Conservation (phyloP, 1,284 basidiomycete species). For the Sanguinoderma infundibulare region DNA sequence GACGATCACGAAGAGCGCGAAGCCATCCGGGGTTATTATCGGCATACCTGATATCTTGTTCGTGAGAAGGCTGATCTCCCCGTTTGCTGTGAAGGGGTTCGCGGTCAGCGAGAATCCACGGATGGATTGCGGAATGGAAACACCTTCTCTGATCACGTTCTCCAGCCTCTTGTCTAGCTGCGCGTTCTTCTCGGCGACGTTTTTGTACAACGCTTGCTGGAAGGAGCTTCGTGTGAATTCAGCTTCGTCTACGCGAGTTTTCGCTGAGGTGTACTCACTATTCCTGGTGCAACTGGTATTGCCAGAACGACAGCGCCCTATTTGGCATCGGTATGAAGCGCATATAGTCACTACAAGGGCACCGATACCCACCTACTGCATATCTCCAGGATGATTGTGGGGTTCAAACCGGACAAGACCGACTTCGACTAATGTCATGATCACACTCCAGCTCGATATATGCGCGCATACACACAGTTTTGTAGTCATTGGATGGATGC, state of each 20-base stretch:
- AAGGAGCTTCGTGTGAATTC: conserved; percentile 57
- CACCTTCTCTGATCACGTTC: conserved; percentile 80
- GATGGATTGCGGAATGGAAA: background rate
- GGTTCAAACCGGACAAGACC: conserved; percentile 79
- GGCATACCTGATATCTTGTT: conserved; percentile 64
- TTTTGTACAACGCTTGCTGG: conserved; percentile 79
- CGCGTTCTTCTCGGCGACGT: conserved; percentile 77
- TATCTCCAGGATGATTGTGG: conserved; percentile 76
- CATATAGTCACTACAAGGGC: too few relatives aligned
- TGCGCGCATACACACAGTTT: conserved; percentile 58
- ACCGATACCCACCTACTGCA: conserved; percentile 77
- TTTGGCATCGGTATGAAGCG: background rate
- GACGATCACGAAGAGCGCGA: background rate
- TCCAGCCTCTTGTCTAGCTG: conserved; percentile 83
- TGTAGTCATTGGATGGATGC: conserved; percentile 85
- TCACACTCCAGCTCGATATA: conserved; percentile 15
- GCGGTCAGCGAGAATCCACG: background rate
- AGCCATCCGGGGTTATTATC: background rate
- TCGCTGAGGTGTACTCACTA: conserved; percentile 46
- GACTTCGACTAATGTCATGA: conserved; percentile 52
- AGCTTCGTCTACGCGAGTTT: background rate
- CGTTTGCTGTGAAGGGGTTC: conserved; percentile 56
- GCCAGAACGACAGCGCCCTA: conserved; percentile 85
- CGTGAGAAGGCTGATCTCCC: conserved; percentile 72
- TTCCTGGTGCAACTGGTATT: conserved; percentile 86